Percentiles rank a stretch among this genome's conserved stretches.
Evolutionary conservation across 2,329 filamentous ascomycete genomes (phyloP).

Genomic region (Curvularia eragrostidis): DNA sequence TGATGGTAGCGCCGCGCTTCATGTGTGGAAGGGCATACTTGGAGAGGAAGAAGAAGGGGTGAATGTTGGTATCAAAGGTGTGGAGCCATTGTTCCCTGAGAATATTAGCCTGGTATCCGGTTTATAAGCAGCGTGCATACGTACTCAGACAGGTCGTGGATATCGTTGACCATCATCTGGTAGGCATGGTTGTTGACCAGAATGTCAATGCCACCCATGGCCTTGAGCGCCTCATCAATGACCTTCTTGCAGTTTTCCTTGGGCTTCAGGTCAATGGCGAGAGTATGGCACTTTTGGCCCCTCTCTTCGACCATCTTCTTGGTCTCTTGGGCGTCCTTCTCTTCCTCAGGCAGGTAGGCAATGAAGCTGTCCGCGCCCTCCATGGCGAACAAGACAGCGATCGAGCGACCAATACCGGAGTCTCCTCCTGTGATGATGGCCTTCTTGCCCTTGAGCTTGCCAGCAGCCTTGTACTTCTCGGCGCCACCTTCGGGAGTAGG

Average conservation of each 20-base stretch:
- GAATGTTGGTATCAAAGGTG: constrained; percentile 84
- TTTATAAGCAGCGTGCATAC: constrained; percentile 30
- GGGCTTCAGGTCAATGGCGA: constrained; percentile 69
- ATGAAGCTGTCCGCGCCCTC: constrained; percentile 79
- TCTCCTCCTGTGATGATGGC: constrained; percentile 84
- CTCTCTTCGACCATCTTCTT: constrained; percentile 72
- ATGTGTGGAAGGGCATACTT: constrained; percentile 80
- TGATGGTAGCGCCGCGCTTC: constrained; percentile 75
- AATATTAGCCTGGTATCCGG: constrained; percentile 18
- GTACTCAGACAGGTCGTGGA: constrained; percentile 73
- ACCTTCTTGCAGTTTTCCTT: constrained; percentile 73
- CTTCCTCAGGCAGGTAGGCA: constrained; percentile 75
- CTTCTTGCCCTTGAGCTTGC: constrained; percentile 76
- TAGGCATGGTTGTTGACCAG: constrained; percentile 75
- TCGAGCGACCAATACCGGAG: constrained; percentile 77
- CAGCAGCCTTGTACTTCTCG: constrained; percentile 74
- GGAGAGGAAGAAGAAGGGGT: constrained; percentile 79
- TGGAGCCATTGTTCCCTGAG: constrained; percentile 75
- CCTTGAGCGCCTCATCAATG: constrained; percentile 69
- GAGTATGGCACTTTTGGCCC: constrained; percentile 69
- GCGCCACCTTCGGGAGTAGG: constrained; percentile 72
- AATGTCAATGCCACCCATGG: constrained; percentile 75
- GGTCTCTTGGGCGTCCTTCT: constrained; percentile 77
- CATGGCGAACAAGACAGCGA: constrained; percentile 79
- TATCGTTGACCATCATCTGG: constrained; percentile 76